Evolutionary conservation across 1,284 basidiomycete species (phyloP), one percentile per base, ranked within the genome.

Genomic region (Cutaneotrichosporon sp.): DNA sequence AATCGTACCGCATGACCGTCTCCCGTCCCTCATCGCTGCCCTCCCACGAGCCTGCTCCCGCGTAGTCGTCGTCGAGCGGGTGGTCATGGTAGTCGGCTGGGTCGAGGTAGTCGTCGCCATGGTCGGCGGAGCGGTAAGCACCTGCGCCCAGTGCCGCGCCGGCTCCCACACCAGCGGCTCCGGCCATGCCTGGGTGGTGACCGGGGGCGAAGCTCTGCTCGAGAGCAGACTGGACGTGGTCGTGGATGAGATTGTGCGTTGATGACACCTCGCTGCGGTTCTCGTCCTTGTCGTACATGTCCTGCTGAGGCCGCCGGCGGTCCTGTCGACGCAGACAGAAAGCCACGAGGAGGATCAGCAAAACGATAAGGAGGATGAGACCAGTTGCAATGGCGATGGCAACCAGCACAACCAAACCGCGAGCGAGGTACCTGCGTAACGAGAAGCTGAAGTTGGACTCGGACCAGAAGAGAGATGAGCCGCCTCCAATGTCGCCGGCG

Each of bases 351-450:
- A 90, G 86, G 85, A 90, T 90, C 37, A 97, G 77, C 42, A 97
- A 86, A 14, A 90, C 87, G 20, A 97, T 80, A 1, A 97, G 77
- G 77, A 98, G 92, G 48, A 98, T 90, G 22, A 97, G 84, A 24
- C 92, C 94, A 10, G 93, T 90, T 4, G 90, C 85, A 59, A 97
- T 96, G 26, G 93, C 94, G 62, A 98, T 97, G 5, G 91, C 94
- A 62, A 98, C 93, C 34, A 97, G 81, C 58, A 98, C 97, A 51
- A 98, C 90, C 33, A 97, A 81, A 3, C 93, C 96, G 22, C 85
- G 84, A 1, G 91, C 90, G 47, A 97, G 82, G 80, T 86, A 88
- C 70, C 84, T 80, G 46, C 77, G 79, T 63, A 84, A 82, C 42
- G 67, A 77, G 72, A 92, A 92, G 68, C 81, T 84, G 74, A 93